Evolutionary conservation across 108 stramenopile genomes (phyloP).

Genomic region (Discostella stelligeroides): DNA sequence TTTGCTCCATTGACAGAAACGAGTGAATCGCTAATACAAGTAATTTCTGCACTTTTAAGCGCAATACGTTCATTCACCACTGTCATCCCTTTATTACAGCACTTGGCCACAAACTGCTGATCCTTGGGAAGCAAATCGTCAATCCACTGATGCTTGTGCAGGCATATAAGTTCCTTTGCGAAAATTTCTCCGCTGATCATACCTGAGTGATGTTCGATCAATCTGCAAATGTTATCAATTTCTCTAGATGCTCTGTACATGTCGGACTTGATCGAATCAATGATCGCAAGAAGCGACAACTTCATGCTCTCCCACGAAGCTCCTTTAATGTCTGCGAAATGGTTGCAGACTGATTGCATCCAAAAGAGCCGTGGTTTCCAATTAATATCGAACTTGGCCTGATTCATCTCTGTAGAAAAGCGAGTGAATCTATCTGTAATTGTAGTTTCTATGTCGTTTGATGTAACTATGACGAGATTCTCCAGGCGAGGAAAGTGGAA

Average conservation of each 20-base stretch:
- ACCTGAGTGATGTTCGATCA: constrained; percentile 26
- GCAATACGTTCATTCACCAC: constrained; percentile 12
- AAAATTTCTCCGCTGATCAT: constrained; percentile 30
- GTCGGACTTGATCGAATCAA: constrained; percentile 19
- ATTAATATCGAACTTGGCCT: background rate
- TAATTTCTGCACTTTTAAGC: constrained; percentile 18
- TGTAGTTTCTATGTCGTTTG: constrained; percentile 12
- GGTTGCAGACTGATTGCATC: constrained; percentile 18
- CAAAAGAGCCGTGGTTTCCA: constrained; percentile 18
- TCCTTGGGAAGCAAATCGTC: constrained; percentile 21
- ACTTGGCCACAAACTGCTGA: constrained; percentile 23
- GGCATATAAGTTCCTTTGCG: constrained; percentile 12
- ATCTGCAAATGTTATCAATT: constrained; percentile 17
- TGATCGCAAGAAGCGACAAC: constrained; percentile 1
- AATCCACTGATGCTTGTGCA: constrained; percentile 25
- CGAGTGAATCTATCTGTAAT: background rate
- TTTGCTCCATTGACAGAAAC: background rate
- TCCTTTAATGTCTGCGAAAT: constrained; percentile 13
- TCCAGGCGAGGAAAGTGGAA: constrained; percentile 3
- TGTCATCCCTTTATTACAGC: constrained; percentile 14
- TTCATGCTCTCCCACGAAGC: constrained; percentile 4
- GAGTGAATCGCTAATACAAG: background rate
- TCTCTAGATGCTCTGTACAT: constrained; percentile 28
- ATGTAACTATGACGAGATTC: background rate
- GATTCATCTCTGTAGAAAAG: constrained; percentile 14